phyloP scores from a whole-genome alignment of 805 yeast species.

The Zygoascus ofunaensis region DNA sequence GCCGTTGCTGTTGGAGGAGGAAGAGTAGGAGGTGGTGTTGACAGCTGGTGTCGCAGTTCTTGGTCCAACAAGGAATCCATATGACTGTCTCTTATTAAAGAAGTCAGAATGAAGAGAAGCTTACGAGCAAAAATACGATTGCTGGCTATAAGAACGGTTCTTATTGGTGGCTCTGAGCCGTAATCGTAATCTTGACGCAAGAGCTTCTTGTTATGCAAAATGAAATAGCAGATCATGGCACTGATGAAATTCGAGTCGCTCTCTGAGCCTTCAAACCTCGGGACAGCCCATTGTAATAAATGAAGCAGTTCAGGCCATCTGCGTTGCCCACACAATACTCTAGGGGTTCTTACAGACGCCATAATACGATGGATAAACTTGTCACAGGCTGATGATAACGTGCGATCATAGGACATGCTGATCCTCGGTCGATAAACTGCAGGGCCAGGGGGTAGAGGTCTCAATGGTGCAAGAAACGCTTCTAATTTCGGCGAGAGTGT shows the following conservation, averaged over 20 bases:
- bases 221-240: constrained; percentile 5
- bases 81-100: constrained; percentile 12
- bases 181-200: neutral
- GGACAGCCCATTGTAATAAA: constrained; percentile 8
- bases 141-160: constrained; percentile 17
- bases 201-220: neutral
- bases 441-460: neutral
- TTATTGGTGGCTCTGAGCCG: constrained; percentile 4
- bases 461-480: constrained; percentile 6
- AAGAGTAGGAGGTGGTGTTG: no score
- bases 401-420: neutral
- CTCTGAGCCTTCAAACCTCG: constrained; percentile 7
- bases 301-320: constrained; percentile 16
- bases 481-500: constrained; percentile 5
- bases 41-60: no score
- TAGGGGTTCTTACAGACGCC: constrained; percentile 16
- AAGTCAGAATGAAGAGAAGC: constrained; percentile 16
- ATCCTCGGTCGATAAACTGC: neutral
- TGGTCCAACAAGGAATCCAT: constrained; percentile 6
- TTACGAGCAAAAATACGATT: constrained; percentile 17
- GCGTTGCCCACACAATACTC: constrained; percentile 22
- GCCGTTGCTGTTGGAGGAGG: no score
- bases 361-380: neutral
- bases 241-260: constrained; percentile 10
- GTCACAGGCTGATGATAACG: neutral